Evolutionary conservation across 129 eudicot genomes (phyloP).

Genomic region (Glebionis coronaria): DNA sequence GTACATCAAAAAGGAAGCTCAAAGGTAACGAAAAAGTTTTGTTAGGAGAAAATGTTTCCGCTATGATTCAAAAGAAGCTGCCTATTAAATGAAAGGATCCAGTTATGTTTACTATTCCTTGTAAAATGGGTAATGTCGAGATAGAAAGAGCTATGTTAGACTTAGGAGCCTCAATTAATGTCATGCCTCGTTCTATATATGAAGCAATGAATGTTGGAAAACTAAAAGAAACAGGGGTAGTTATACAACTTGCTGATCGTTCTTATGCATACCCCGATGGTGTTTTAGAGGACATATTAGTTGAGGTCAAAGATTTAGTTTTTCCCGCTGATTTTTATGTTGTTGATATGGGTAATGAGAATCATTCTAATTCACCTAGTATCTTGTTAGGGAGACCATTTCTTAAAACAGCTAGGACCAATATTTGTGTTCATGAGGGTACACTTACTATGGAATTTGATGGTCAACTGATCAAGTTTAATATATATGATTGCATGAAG

Average conservation of each 20-base stretch:
- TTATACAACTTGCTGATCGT: conserved; percentile 7
- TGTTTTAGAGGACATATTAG: conserved; percentile 17
- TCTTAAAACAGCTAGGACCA: too few species aligned
- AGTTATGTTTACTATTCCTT: conserved; percentile 6
- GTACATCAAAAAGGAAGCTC: conserved; percentile 7
- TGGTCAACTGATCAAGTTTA: background rate
- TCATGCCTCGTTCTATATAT: background rate
- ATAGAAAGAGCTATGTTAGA: conserved; percentile 18
- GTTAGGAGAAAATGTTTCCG: background rate
- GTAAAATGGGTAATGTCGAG: too few species aligned
- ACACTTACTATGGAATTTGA: too few species aligned
- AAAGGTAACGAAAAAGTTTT: background rate
- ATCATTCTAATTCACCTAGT: background rate
- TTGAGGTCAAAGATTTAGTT: too few species aligned
- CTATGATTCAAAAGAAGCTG: background rate
- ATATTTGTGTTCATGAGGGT: too few species aligned
- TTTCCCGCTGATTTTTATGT: too few species aligned
- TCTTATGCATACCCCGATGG: background rate
- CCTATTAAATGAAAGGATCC: conserved; percentile 13
- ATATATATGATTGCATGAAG: background rate
- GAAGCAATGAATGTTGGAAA: background rate
- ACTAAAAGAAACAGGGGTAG: too few species aligned
- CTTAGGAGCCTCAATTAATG: conserved; percentile 2
- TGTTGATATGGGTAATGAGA: background rate
- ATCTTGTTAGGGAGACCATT: too few species aligned